These are phyloP conservation scores for Amyloporia xantha DNA, from an alignment of 768 basidiomycete species.

Conservation along the genomic window DNA sequence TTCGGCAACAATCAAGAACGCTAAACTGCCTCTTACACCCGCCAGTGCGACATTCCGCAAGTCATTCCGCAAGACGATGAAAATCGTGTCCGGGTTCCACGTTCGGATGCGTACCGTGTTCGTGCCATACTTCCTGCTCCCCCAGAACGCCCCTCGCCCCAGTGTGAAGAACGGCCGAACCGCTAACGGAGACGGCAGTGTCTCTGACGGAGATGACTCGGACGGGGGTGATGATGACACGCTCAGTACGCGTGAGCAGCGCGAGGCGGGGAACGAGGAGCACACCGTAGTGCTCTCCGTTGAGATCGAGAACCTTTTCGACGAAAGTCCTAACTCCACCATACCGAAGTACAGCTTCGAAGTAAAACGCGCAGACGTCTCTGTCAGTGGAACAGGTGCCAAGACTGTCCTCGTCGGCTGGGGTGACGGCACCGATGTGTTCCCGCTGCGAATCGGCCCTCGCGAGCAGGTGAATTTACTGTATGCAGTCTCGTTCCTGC, in stretches of 20 bases:
- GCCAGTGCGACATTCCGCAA: slow-evolving; percentile 72
- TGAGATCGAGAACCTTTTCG: slow-evolving; percentile 72
- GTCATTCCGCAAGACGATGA: slow-evolving; percentile 75
- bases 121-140: slow-evolving; percentile 75
- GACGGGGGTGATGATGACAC: slow-evolving; percentile 38
- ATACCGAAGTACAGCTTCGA: slow-evolving; percentile 60
- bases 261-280: slow-evolving; percentile 70
- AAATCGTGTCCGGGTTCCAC: slow-evolving; percentile 75
- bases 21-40: slow-evolving; percentile 6
- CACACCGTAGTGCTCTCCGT: slow-evolving; percentile 86
- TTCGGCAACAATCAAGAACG: neutral
- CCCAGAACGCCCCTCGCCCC: slow-evolving; percentile 26
- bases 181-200: neutral
- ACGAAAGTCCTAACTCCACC: slow-evolving; percentile 17
- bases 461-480: slow-evolving; percentile 84
- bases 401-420: slow-evolving; percentile 43
- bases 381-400: slow-evolving; percentile 62
- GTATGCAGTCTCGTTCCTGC: slow-evolving; percentile 81
- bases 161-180: neutral
- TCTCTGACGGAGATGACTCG: neutral
- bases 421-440: slow-evolving; percentile 41
- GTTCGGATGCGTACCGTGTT: slow-evolving; percentile 95
- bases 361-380: slow-evolving; percentile 70
- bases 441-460: slow-evolving; percentile 67
- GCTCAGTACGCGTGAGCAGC: slow-evolving; percentile 31